A percentile compares a stretch with the other conserved stretches of the same genome.
Evolutionary conservation across 495 filamentous ascomycete species (phyloP).

Genomic region (Tuber borchii): DNA sequence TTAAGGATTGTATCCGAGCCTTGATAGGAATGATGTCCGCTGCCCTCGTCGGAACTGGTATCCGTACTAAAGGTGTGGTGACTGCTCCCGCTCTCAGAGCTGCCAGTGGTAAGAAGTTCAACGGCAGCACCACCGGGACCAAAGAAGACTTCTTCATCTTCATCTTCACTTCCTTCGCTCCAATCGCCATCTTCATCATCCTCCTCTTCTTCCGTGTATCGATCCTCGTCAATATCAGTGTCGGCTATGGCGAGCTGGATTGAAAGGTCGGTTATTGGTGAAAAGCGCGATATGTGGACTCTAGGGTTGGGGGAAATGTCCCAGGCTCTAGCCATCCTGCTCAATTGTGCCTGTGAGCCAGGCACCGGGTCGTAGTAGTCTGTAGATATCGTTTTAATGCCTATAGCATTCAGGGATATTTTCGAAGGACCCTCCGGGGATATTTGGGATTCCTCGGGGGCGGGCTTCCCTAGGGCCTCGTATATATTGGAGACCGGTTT

Average conservation of each 20-base stretch:
- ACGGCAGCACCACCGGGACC: slow-evolving; percentile 5
- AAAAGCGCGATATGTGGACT: not conserved
- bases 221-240: slow-evolving; percentile 6
- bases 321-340: slow-evolving; percentile 30
- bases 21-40: slow-evolving; percentile 7
- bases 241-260: slow-evolving; percentile 12
- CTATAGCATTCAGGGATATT: slow-evolving; percentile 7
- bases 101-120: slow-evolving; percentile 8
- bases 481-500: slow-evolving; percentile 31
- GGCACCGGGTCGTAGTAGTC: slow-evolving; percentile 30
- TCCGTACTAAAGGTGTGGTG: slow-evolving; percentile 15
- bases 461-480: slow-evolving; percentile 35
- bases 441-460: slow-evolving; percentile 6
- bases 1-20: slow-evolving; percentile 4
- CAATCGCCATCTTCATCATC: slow-evolving; percentile 5
- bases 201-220: slow-evolving; percentile 21
- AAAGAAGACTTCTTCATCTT: slow-evolving; percentile 16
- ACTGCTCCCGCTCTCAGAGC: slow-evolving; percentile 6
- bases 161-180: slow-evolving; percentile 14
- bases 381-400: slow-evolving; percentile 27
- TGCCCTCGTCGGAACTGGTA: slow-evolving; percentile 15
- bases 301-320: slow-evolving; percentile 24
- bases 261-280: not conserved
- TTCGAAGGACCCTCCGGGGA: not conserved
- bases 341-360: slow-evolving; percentile 11